Base-by-base conservation (phyloP, 352 stramenopile genomes). In the Pythium guiyangense region DNA sequence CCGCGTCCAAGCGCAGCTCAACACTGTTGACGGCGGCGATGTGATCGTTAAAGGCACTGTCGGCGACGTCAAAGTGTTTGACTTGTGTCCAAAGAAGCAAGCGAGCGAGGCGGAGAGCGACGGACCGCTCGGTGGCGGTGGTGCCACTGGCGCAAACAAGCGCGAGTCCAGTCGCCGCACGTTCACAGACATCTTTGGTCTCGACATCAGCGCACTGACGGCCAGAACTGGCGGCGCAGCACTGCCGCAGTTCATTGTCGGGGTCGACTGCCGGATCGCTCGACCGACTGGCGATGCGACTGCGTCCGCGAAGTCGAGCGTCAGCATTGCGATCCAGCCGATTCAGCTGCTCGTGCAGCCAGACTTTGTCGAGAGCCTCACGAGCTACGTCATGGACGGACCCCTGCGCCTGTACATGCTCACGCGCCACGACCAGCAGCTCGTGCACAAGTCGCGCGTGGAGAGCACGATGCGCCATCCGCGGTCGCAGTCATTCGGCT, bases 21-120 rank as follows among this genome's bases (percentile, higher is more conserved):
- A 53, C 26, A 70, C 59, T 22, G 64, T 51, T 17, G 71, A 64
- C 52, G 50, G 49, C 35, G 60, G 49, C 5, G 53, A 73, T n/a
- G 49, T 79, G 25, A 64, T 62, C n/a, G 46, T 88, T 12, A 73
- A 72, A 43, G 80, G 68, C 26, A 71, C 66, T 18, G 52, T 94
- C 25, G 69, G 74, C 2, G 80, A 92, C 55, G 49, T 92, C 45
- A 85, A 87, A 18, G 50, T 94, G 15, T 91, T 92, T 49, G 82
- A 92, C 29, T 48, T 94, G 44, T 69, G 66, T 1, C 77, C 70
- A 12, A 72, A 72, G 47, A 75, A 53, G 44, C 61, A 53, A 26
- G 40, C 40, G 2, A 37, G n/a, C 5, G 52, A 60, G 29, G 18
- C 18, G 8, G 49, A 66, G 29, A 60, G 31, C 15, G 58, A 64